phyloP scores from a whole-genome alignment of 2,329 filamentous ascomycete species.

The Trichophyton equinum region DNA sequence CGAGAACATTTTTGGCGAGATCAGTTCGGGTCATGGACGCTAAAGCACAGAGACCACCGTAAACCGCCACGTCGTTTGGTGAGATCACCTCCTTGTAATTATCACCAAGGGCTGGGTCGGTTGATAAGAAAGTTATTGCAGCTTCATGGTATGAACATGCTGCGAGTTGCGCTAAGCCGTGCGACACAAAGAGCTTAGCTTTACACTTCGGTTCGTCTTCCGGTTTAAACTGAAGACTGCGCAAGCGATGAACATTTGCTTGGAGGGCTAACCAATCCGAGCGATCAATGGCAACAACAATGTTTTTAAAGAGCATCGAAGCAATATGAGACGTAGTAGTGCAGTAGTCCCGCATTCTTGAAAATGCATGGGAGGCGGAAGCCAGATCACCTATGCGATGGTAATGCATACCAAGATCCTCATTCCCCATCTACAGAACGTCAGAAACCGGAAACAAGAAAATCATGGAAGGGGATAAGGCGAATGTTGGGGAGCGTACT shows the following conservation, averaged over 20 bases:
- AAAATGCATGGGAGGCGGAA: constrained; percentile 63
- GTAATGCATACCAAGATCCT: constrained; percentile 76
- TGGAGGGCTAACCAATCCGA: constrained; percentile 62
- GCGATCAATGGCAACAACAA: constrained; percentile 62
- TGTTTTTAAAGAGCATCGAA: constrained; percentile 67
- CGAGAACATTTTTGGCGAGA: constrained; percentile 63
- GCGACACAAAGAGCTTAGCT: constrained; percentile 53
- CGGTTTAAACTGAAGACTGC: constrained; percentile 40
- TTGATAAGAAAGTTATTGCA: constrained; percentile 56
- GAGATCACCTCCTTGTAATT: constrained; percentile 60
- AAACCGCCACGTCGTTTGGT: constrained; percentile 80
- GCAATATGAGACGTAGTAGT: constrained; percentile 71
- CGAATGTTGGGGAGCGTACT: constrained; percentile 37
- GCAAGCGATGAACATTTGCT: constrained; percentile 46
- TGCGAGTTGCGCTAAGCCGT: constrained; percentile 49
- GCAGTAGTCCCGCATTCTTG: constrained; percentile 81
- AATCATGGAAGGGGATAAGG: constrained; percentile 4
- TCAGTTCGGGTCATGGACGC: constrained; percentile 75
- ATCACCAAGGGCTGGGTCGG: constrained; percentile 45
- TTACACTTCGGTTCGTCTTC: constrained; percentile 47
- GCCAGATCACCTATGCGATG: constrained; percentile 63
- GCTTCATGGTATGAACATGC: constrained; percentile 50
- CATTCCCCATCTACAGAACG: constrained; percentile 66
- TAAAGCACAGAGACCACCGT: constrained; percentile 79
- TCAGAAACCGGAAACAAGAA: constrained; percentile 9